These are phyloP conservation scores for Phytophthora tentaculata DNA, from an alignment of 352 stramenopile genomes.

Conservation along the genomic window DNA sequence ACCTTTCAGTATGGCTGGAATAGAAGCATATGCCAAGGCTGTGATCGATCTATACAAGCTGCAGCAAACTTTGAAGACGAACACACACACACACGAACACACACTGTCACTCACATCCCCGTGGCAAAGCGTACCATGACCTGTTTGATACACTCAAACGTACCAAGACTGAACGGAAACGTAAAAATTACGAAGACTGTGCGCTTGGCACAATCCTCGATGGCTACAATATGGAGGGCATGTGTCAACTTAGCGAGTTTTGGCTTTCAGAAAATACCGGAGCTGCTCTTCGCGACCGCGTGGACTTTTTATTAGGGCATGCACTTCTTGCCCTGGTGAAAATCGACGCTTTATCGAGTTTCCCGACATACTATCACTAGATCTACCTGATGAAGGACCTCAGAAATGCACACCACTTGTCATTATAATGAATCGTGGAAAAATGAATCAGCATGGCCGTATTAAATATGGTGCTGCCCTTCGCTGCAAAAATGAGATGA, in stretches of 20 bases:
- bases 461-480: conserved; percentile 2
- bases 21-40: background rate
- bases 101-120: background rate
- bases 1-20: background rate
- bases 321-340: background rate
- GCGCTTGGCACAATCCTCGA: background rate
- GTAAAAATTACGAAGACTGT: background rate
- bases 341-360: background rate
- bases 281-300: background rate
- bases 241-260: background rate
- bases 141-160: background rate
- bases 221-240: conserved; percentile 1
- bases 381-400: background rate
- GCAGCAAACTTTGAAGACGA: background rate
- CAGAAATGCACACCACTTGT: background rate
- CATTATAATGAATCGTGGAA: background rate
- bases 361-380: background rate
- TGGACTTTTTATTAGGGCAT: background rate
- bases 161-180: background rate
- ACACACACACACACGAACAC: too few species aligned
- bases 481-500: background rate
- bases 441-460: conserved; percentile 1
- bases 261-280: background rate
- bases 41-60: conserved; percentile 1
- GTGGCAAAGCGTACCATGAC: background rate